Conservation (phyloP, 768 basidiomycete genomes). For the Boletus patriciae region DNA sequence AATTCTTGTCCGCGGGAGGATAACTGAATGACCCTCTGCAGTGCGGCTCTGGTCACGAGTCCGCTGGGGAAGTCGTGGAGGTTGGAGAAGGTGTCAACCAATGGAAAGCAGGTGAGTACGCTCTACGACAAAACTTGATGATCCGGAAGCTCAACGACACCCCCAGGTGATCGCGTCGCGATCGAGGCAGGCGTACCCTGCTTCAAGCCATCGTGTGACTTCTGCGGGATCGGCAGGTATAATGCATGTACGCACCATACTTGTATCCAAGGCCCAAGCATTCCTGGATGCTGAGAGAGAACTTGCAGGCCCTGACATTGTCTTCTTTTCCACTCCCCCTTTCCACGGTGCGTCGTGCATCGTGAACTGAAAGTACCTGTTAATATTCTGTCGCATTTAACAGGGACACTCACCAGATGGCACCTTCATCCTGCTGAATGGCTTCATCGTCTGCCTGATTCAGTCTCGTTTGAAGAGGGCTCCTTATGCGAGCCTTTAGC, state of each 20-base stretch:
- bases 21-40: conserved; percentile 19
- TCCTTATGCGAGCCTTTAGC: conserved; percentile 66
- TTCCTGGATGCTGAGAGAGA: not conserved
- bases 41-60: conserved; percentile 72
- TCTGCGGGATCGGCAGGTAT: conserved; percentile 63
- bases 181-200: conserved; percentile 72
- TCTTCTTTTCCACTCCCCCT: conserved; percentile 72
- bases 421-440: conserved; percentile 67
- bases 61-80: conserved; percentile 65
- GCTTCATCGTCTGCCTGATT: conserved; percentile 63
- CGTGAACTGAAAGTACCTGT: not conserved
- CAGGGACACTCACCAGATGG: conserved; percentile 64
- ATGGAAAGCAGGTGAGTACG: conserved; percentile 54
- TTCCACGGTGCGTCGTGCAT: conserved; percentile 49
- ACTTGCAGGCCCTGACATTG: conserved; percentile 40
- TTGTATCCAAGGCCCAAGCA: too few species aligned
- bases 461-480: conserved; percentile 66
- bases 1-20: not conserved
- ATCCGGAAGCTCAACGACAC: not conserved
- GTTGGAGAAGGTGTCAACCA: conserved; percentile 64
- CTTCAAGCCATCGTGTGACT: conserved; percentile 58
- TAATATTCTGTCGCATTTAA: not conserved
- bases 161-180: conserved; percentile 61
- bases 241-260: conserved; percentile 50
- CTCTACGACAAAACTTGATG: not conserved